Evolutionary conservation across 169 alveolate genomes (phyloP), one percentile per base, ranked within the genome.

Genomic region (Cryptosporidium andersoni): DNA sequence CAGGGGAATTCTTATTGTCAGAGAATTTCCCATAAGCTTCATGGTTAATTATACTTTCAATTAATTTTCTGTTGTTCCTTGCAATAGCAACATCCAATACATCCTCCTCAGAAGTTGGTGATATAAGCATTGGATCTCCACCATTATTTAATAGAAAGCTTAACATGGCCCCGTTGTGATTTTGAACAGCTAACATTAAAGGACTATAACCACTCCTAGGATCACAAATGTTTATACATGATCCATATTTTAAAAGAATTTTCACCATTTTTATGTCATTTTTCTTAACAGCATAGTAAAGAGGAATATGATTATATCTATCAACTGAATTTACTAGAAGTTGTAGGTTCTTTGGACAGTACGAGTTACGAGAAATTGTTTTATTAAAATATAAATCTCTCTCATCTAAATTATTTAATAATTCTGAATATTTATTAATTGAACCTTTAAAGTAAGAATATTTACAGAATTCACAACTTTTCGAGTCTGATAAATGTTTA

Each of bases 91-190:
- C 39, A 34, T 74, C 85, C 85, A 74, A 58, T 9, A 74, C 85
- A 49, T 74, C 85, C 42, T 43, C 47, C 8, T 68, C 85, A 4
- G 85, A 74, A 12, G 60, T 36, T 40, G 85, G 85, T 25, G 85
- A 74, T 36, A 74, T 74, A 6, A 66, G 55, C 2, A 74, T 39
- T 1, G 85, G 85, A 60, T 74, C 85, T n/a, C 85, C 85, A 11
- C 85, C 85, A 48, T 74, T 56, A 39, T 74, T 63, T 68, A 74
- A 58, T 12, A 74, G 55, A 5, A 74, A 49, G 16, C 85, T 53
- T 4, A 74, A 42, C 85, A 74, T 74, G 45, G 85, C 85, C 45
- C 85, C 85, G 45, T 74, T 74, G 58, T 74, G 85, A 39, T 74
- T 74, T n/a, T 62, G 62, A 34, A 74, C 11, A 11, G 85, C 85